A percentile compares a stretch with the other conserved stretches of the same genome.
Conservation (phyloP, 2,329 filamentous ascomycete genomes). For the Ceratocystis cubensis region DNA sequence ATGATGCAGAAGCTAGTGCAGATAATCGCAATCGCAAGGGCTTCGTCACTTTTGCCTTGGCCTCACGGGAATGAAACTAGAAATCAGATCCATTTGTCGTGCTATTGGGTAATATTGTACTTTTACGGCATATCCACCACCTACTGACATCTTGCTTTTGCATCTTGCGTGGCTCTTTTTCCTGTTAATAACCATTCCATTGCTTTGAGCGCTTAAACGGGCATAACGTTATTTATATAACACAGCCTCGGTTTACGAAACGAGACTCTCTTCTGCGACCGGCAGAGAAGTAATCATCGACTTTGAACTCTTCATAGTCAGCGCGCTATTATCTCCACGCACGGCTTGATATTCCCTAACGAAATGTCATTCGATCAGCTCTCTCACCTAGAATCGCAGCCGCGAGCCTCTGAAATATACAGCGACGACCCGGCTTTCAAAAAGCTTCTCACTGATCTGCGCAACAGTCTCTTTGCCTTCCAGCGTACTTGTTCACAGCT, state of each 20-base stretch:
- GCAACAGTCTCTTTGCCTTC: conserved; percentile 77
- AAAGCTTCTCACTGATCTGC: conserved; percentile 66
- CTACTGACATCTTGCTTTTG: background rate
- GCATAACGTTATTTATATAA: background rate
- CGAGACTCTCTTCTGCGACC: background rate
- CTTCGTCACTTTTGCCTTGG: background rate
- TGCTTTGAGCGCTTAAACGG: background rate
- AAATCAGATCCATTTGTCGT: background rate
- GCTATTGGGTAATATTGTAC: background rate
- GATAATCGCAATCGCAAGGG: background rate
- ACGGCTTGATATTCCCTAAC: background rate
- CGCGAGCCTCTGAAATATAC: conserved; percentile 54
- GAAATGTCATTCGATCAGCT: conserved; percentile 86
- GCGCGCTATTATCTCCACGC: background rate
- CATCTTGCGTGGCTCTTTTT: background rate
- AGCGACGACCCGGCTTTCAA: conserved; percentile 88
- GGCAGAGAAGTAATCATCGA: background rate
- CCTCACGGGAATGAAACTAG: too few relatives aligned
- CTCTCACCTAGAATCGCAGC: conserved; percentile 66
- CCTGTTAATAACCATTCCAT: background rate
- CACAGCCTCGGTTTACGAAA: background rate
- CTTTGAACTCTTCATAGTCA: background rate
- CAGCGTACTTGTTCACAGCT: conserved; percentile 80
- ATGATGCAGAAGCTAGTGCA: background rate
- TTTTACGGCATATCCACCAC: conserved; percentile 7